These are phyloP conservation scores for Daldinia sp. DNA, from an alignment of 2,329 filamentous ascomycete species.

Conservation along the genomic window DNA sequence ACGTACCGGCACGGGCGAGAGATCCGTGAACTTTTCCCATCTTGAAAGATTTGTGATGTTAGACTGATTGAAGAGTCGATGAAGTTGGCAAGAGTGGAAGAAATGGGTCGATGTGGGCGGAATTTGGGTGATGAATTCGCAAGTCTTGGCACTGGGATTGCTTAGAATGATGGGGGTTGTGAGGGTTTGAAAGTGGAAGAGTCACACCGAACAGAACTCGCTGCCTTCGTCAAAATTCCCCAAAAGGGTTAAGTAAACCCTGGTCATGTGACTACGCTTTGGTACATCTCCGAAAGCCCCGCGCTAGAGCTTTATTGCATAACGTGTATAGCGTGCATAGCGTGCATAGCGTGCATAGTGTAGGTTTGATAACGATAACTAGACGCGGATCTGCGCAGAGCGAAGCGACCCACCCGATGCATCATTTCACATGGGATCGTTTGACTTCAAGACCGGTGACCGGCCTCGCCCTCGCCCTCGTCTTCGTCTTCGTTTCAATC, in stretches of 20 bases:
- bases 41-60: constrained; percentile 40
- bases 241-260: constrained; percentile 37
- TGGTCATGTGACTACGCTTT: constrained; percentile 36
- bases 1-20: constrained; percentile 79
- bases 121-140: constrained; percentile 31
- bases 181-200: constrained; percentile 23
- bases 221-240: constrained; percentile 34
- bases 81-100: constrained; percentile 18
- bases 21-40: constrained; percentile 61
- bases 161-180: constrained; percentile 4
- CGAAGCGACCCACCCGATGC: constrained; percentile 25
- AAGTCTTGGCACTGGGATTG: constrained; percentile 22
- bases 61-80: constrained; percentile 32
- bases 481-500: neutral
- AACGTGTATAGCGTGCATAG: too few species aligned
- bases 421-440: constrained; percentile 30
- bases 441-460: constrained; percentile 20
- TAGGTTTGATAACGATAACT: too few species aligned
- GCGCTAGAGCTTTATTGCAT: neutral
- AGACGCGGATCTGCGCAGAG: constrained; percentile 10
- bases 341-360: too few species aligned
- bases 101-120: constrained; percentile 33
- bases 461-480: constrained; percentile 2
- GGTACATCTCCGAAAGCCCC: neutral
- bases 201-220: constrained; percentile 29